These are phyloP conservation scores for Pythium utonaiense DNA, from an alignment of 352 stramenopile species.

Conservation along the genomic window DNA sequence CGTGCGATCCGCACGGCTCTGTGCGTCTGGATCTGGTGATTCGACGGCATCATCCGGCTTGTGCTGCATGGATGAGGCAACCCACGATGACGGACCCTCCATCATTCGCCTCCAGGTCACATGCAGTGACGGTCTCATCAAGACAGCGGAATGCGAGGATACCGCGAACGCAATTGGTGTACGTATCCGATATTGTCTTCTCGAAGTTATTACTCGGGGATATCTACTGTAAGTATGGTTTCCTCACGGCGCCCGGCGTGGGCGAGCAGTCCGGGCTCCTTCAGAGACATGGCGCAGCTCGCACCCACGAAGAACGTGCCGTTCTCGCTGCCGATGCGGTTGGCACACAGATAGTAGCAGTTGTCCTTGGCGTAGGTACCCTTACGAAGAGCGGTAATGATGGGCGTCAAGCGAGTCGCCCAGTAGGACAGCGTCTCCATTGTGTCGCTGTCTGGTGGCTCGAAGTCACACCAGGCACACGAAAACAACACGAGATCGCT, in stretches of 20 bases:
- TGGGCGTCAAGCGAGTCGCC: conserved; percentile 54
- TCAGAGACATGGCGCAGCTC: conserved; percentile 69
- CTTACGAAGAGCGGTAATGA: conserved; percentile 41
- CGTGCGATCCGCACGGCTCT: neutral
- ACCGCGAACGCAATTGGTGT: neutral
- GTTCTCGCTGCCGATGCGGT: conserved; percentile 73
- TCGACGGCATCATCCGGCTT: conserved; percentile 12
- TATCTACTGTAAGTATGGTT: conserved; percentile 49
- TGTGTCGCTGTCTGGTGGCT: conserved; percentile 39
- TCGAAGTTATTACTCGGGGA: conserved; percentile 29
- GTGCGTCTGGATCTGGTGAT: conserved; percentile 4
- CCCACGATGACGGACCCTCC: conserved; percentile 5
- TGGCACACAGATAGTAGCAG: conserved; percentile 75
- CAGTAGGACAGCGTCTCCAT: conserved; percentile 69
- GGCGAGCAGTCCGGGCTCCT: conserved; percentile 45
- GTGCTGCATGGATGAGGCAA: conserved; percentile 12
- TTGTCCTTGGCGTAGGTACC: conserved; percentile 40
- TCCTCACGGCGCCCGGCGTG: conserved; percentile 53
- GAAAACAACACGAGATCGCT: conserved; percentile 80
- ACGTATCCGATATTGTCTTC: too few relatives aligned
- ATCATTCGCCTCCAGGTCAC: neutral
- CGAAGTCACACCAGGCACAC: conserved; percentile 81
- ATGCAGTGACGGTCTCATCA: conserved; percentile 7
- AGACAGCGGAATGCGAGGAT: neutral
- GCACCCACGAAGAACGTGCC: conserved; percentile 80